Evolutionary conservation across 1,284 basidiomycete genomes (phyloP).

Genomic region (Athelia psychrophila): DNA sequence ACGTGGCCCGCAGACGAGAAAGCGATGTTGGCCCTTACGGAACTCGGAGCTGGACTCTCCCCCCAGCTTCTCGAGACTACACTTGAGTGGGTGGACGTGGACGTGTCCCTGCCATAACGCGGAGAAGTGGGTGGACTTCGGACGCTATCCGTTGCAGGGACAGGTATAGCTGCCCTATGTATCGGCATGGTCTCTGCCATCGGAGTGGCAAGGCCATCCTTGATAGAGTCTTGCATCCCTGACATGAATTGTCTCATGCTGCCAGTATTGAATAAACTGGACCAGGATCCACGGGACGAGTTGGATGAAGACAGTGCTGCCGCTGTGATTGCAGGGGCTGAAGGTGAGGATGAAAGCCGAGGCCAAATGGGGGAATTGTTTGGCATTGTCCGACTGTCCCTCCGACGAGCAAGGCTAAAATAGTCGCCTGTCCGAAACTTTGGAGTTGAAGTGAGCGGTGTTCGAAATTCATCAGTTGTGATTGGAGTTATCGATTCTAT

Average conservation of each 20-base stretch:
- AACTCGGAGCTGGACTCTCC: slow-evolving; percentile 32
- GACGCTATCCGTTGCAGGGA: slow-evolving; percentile 15
- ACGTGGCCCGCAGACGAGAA: slow-evolving; percentile 37
- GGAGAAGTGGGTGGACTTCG: slow-evolving; percentile 21
- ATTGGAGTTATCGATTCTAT: neutral
- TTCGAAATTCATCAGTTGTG: neutral
- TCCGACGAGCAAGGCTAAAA: slow-evolving; percentile 41
- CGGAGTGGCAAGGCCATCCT: slow-evolving; percentile 39
- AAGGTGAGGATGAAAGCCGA: slow-evolving; percentile 29
- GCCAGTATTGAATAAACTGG: slow-evolving; percentile 64
- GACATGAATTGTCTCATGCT: slow-evolving; percentile 64
- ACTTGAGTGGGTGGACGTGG: slow-evolving; percentile 28
- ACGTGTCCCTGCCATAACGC: slow-evolving; percentile 18
- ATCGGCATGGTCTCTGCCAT: slow-evolving; percentile 22
- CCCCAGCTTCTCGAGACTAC: slow-evolving; percentile 42
- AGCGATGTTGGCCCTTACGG: slow-evolving; percentile 29
- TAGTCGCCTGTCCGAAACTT: slow-evolving; percentile 38
- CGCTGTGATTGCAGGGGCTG: slow-evolving; percentile 28
- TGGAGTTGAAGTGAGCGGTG: slow-evolving; percentile 12
- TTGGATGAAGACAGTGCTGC: slow-evolving; percentile 41
- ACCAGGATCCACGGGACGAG: slow-evolving; percentile 73
- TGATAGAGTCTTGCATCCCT: slow-evolving; percentile 47
- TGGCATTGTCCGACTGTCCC: slow-evolving; percentile 23
- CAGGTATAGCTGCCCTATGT: slow-evolving; percentile 22
- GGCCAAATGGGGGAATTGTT: slow-evolving; percentile 37